Percentiles rank a stretch among this genome's conserved stretches.
Evolutionary conservation across 352 stramenopile genomes (phyloP).

Genomic region (Phytophthora fragariaefolia): DNA sequence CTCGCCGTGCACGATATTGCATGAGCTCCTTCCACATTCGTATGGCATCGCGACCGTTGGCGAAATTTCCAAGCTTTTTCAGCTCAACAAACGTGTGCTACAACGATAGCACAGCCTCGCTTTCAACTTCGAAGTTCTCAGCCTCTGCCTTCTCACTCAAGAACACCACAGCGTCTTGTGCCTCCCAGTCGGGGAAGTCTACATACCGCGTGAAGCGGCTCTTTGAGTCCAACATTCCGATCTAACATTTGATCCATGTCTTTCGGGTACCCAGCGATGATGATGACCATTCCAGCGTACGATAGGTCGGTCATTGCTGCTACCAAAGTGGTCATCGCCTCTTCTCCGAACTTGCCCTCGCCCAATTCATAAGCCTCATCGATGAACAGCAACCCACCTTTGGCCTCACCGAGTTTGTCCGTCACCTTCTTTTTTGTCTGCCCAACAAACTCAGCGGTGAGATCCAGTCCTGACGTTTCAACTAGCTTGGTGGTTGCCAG

Average conservation of each 20-base stretch:
- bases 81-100: constrained; percentile 70
- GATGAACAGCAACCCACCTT: constrained; percentile 93
- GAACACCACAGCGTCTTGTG: constrained; percentile 78
- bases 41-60: constrained; percentile 89
- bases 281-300: constrained; percentile 88
- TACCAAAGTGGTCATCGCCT: constrained; percentile 92
- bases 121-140: constrained; percentile 84
- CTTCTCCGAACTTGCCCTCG: constrained; percentile 78
- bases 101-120: constrained; percentile 59
- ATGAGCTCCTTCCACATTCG: constrained; percentile 64
- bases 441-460: constrained; percentile 90
- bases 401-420: constrained; percentile 88
- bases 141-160: constrained; percentile 50
- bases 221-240: constrained; percentile 89
- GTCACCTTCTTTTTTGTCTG: constrained; percentile 92
- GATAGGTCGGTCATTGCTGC: constrained; percentile 88
- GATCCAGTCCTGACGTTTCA: constrained; percentile 83
- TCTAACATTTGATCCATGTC: constrained; percentile 92
- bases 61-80: constrained; percentile 85
- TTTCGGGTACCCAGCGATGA: constrained; percentile 90
- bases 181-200: constrained; percentile 90
- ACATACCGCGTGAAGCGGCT: constrained; percentile 91
- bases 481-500: constrained; percentile 93
- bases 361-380: constrained; percentile 93
- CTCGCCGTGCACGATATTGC: constrained; percentile 52